phyloP scores from a whole-genome alignment of 2,329 filamentous ascomycete species.

The Colletotrichum siamense region DNA sequence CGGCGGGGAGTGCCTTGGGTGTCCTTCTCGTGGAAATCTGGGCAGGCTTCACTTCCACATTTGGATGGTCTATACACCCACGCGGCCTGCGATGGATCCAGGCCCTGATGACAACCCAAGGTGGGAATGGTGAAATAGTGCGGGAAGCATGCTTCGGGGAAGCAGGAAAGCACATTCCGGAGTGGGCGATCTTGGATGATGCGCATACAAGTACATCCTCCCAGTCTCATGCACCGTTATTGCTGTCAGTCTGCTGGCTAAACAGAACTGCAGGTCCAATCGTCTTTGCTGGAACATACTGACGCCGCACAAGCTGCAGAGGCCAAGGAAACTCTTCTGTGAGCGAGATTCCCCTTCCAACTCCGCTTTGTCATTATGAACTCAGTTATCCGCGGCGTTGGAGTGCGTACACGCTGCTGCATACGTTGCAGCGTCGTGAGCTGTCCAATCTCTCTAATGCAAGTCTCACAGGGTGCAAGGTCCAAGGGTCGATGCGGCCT shows the following conservation, averaged over 20 bases:
- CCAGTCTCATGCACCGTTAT: constrained; percentile 34
- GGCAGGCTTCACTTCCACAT: constrained; percentile 9
- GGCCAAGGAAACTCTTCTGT: constrained; percentile 8
- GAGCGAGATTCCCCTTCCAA: constrained; percentile 14
- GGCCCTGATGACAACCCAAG: constrained; percentile 37
- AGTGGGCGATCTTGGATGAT: constrained; percentile 42
- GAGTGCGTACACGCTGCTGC: constrained; percentile 7
- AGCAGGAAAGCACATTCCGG: constrained; percentile 41
- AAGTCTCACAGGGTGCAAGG: constrained; percentile 23
- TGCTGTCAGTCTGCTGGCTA: constrained; percentile 33
- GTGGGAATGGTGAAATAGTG: constrained; percentile 35
- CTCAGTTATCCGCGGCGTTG: constrained; percentile 3
- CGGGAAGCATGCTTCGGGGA: constrained; percentile 46
- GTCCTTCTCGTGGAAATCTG: constrained; percentile 4
- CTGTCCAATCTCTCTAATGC: constrained; percentile 24
- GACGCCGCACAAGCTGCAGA: not conserved
- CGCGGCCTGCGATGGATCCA: constrained; percentile 33
- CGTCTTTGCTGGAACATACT: not conserved
- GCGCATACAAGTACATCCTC: constrained; percentile 31
- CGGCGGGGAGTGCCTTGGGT: not conserved
- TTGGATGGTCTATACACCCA: constrained; percentile 6
- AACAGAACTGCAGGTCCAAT: constrained; percentile 24
- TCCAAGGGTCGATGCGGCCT: constrained; percentile 13
- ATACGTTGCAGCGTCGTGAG: constrained; percentile 21
- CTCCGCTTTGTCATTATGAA: constrained; percentile 11